Evolutionary conservation across 2,329 filamentous ascomycete species (phyloP).

Genomic region (Plectosphaerella cucumerina): DNA sequence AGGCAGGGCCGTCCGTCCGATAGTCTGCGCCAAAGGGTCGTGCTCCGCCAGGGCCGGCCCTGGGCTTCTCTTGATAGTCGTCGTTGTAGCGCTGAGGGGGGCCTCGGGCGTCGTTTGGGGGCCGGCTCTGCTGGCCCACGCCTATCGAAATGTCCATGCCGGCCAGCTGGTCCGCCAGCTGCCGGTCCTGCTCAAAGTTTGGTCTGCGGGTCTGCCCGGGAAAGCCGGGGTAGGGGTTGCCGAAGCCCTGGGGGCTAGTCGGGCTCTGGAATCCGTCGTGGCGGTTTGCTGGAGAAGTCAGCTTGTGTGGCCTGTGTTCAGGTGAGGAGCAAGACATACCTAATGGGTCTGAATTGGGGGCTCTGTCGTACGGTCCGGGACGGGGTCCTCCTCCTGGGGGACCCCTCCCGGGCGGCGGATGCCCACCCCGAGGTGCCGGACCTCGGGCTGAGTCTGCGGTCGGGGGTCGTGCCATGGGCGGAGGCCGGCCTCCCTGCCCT

Average conservation of each 20-base stretch:
- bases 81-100: constrained; percentile 32
- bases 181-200: constrained; percentile 34
- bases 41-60: constrained; percentile 17
- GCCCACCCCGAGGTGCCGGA: constrained; percentile 32
- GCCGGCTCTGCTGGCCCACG: constrained; percentile 18
- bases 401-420: constrained; percentile 26
- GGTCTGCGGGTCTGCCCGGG: constrained; percentile 34
- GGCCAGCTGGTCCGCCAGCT: constrained; percentile 36
- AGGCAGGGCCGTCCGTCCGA: constrained; percentile 26
- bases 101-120: constrained; percentile 29
- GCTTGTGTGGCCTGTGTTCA: constrained; percentile 1
- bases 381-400: constrained; percentile 31
- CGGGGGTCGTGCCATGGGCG: constrained; percentile 35
- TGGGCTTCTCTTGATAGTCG: constrained; percentile 19
- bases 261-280: constrained; percentile 23
- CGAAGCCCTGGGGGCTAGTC: constrained; percentile 18
- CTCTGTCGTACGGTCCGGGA: constrained; percentile 33
- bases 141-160: constrained; percentile 29
- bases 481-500: constrained; percentile 35
- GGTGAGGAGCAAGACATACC: constrained; percentile 29
- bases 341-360: constrained; percentile 34
- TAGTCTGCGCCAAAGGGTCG: constrained; percentile 30
- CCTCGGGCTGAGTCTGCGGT: constrained; percentile 31
- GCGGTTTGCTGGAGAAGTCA: constrained; percentile 16
- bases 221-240: constrained; percentile 35